Evolutionary conservation across 1,139 yeast genomes (phyloP), one percentile per base, ranked within the genome.

Genomic region (Saccharomycopsis hybrid): DNA sequence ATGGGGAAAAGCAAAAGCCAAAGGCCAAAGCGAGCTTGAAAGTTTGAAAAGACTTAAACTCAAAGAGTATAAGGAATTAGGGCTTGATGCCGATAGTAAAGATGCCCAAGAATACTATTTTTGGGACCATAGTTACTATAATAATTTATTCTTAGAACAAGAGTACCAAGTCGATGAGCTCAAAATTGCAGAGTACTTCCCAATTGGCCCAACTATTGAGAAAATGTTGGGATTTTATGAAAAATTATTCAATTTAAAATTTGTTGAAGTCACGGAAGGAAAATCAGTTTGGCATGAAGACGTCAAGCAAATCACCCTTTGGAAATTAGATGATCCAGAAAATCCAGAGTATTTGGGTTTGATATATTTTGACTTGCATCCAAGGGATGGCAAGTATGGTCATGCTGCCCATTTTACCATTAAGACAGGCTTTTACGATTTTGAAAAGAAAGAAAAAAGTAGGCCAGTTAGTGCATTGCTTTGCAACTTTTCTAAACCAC

Each of bases 401-500:
- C 95, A 86, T 64, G 95, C 95, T 29, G 95, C 95, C 9, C 83
- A 83, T 62, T 85, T 87, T 60, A 82, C 82, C 28, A 64, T 85
- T 50, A 69, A 74, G 7, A 80, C 87, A n/a, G 85, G 90, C 1
- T 83, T 69, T 60, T 65, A 67, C 32, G 71, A 69, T 54, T 65
- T 64, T 35, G 72, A 75, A 49, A 77, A 77, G 5, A 74, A 73
- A 25, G 61, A 70, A n/a, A 74, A 36, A 83, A 58, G 70, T 73
- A n/a, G 76, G 54, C 92, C 95, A 1, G 80, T 79, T 0, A 83
- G 94, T 8, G 85, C 89, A 0, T 71, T 87, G 56, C 94, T 87
- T 41, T 86, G 95, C 69, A 87, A 86, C 66, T 86, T 87, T 64
- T 82, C 95, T 43, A 83, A 83, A 62, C 89, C 94, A 41, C 74